Evolutionary conservation across 805 yeast species (phyloP), one percentile per base, ranked within the genome.

Genomic region (Teunomyces atbi): DNA sequence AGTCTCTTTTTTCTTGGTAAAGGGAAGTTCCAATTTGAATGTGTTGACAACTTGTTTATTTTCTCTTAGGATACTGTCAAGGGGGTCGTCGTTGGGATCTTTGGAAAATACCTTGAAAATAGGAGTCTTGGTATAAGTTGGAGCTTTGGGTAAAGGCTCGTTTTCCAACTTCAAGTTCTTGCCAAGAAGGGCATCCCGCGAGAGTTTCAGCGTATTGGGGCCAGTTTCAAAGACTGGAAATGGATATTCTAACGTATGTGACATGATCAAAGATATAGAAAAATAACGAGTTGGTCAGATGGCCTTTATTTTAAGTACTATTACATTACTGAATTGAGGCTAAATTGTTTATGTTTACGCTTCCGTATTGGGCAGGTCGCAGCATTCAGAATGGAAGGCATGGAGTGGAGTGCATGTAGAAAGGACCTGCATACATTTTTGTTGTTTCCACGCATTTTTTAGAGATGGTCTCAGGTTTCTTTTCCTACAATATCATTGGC

Each of bases 61-160:
- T 30, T 58, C 59, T 3, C 27, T 40, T 5, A 63, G 51, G 26
- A 64, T 46, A n/a, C 52, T 55, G 10, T 52, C 54, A 16, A 64
- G 52, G 1, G 67, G 66, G 34, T 60, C 62, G 2, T 42, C 43
- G 11, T 26, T 32, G 33, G 39, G 29, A 30, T 21, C 35, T 10
- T 21, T 8, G 6, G 18, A 21, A 43, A 47, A 57, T 13, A 32
- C 41, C 34, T 47, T 51, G 26, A 49, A 46, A 16, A 52, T 45
- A 2, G 64, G 63, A 7, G 38, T 23, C n/a, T 30, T 12, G 6
- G 21, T 15, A 13, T 26, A 39, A 6, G 7, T 19, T 4, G 53
- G 49, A 5, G 33, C 42, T 13, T 23, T 47, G n/a, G 52, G 54
- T n/a, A 28, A 27, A 4, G 50, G 52, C 8, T 47, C 50, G 33